These are phyloP conservation scores for Komagataella pseudopastoris DNA, from an alignment of 805 yeast species.

Conservation along the genomic window DNA sequence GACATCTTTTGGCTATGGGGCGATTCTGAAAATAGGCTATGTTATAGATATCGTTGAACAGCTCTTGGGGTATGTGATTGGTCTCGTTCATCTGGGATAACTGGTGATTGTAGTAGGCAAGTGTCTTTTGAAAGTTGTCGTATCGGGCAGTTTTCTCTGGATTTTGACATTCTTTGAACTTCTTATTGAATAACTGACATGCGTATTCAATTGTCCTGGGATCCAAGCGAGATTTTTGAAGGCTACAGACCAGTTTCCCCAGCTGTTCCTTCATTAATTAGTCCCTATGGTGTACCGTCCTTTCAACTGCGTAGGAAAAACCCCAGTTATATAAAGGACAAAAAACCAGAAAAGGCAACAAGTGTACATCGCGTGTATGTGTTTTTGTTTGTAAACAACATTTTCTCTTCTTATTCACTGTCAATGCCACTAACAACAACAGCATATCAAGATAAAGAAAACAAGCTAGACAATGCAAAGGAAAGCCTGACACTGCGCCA, in stretches of 20 bases:
- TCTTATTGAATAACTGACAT: not conserved
- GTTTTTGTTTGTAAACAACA: not conserved
- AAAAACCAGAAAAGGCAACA: not conserved
- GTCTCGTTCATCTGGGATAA: not conserved
- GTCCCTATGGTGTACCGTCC: not conserved
- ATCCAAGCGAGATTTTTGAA: not conserved
- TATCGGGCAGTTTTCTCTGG: not conserved
- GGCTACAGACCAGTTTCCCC: not conserved
- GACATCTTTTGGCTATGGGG: not conserved
- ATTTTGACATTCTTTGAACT: not conserved
- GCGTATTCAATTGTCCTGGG: not conserved
- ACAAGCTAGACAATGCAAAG: not conserved
- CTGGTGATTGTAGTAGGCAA: not conserved
- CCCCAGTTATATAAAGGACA: not conserved
- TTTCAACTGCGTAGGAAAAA: not conserved
- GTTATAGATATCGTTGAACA: not conserved
- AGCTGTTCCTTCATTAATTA: not conserved
- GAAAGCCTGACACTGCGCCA: not conserved
- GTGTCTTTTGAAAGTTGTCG: not conserved
- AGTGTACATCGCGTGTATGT: not conserved
- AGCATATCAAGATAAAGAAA: not conserved
- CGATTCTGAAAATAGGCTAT: not conserved
- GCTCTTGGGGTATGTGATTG: not conserved
- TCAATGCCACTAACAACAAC: not conserved
- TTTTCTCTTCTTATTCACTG: not conserved